Base-by-base conservation (phyloP, 2,329 filamentous ascomycete genomes). In the Samsoniella hepiali region DNA sequence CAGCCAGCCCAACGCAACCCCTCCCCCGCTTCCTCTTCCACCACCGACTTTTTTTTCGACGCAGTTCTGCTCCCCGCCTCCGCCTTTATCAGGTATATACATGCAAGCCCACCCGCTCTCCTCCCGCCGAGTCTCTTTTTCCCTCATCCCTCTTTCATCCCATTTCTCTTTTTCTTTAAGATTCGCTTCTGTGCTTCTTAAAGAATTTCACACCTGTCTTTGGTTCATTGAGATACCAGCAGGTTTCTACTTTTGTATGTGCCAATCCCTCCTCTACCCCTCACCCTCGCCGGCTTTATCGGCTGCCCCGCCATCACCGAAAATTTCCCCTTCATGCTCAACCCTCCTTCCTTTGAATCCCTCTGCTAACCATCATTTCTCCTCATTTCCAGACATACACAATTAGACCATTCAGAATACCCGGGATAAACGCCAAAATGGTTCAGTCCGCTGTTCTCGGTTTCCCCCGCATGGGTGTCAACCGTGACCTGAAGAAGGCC, bases 401-500 rank as follows among this genome's bases (percentile, higher is more conserved):
- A 58, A 53, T 29, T 47, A 57, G 29, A n/a, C 50, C 31, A 9
- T 55, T 64, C 36, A 50, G 31, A 64, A 38, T 45, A 49, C 22
- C 53, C 67, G 66, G 68, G 69, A 66, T 67, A 72, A 75, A 74
- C 74, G 72, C 68, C 77, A 84, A 77, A 67, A 87, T 87, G 84
- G 84, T 87, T 77, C 82, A 86, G 75, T 87, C 84, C 69, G 82
- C 95, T 72, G 86, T 99, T 79, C 90, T 99, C 79, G 95, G 95
- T 83, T 99, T 99, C 88, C 95, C 95, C 79, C 94, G 95, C 77
- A 97, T 98, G 91, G 95, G 95, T 82, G 91, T 87, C 75, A 91
- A 96, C 82, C 93, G 95, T 88, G 95, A 99, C 86, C 88, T 99
- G 79, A 99, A 99, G 90, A 99, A 99, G 89, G 95, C 95, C 76